These are phyloP conservation scores for Caulochytrium protostelioides DNA, from an alignment of 371 early-diverging fungal genomes.

Conservation along the genomic window DNA sequence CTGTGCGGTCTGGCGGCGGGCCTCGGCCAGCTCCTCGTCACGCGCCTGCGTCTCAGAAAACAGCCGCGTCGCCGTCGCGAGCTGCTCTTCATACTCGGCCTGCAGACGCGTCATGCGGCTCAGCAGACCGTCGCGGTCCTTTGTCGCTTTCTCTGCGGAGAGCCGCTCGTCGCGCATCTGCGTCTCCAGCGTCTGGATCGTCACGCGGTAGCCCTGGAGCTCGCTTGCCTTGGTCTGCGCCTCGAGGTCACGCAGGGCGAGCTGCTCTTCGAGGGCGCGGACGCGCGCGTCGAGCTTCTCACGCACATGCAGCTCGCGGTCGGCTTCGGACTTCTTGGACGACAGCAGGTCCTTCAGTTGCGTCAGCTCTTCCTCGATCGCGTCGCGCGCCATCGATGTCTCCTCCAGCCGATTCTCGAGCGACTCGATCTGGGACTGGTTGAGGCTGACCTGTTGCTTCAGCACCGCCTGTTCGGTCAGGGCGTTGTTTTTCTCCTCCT, in stretches of 20 bases:
- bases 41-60: conserved; percentile 2
- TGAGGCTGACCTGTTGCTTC: neutral
- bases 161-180: conserved; percentile 6
- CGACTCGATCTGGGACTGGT: neutral
- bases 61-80: neutral
- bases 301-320: conserved; percentile 5
- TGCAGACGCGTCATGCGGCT: neutral
- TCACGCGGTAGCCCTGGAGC: no score
- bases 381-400: conserved; percentile 1
- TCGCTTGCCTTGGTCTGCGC: no score
- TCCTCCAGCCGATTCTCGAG: neutral
- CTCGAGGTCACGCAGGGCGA: neutral
- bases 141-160: conserved; percentile 4
- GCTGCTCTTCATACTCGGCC: conserved; percentile 4
- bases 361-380: conserved; percentile 1
- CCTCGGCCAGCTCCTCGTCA: neutral
- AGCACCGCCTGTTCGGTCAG: conserved; percentile 4
- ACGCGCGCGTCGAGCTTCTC: conserved; percentile 10
- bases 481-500: conserved; percentile 3
- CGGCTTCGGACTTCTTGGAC: conserved; percentile 11
- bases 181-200: conserved; percentile 3
- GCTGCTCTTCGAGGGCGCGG: neutral
- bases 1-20: no score
- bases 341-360: conserved; percentile 8
- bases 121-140: conserved; percentile 3